A percentile compares a stretch with the other conserved stretches of the same genome.
phyloP scores from a whole-genome alignment of 345 rosid species.

The Eucalyptus paniculata region DNA sequence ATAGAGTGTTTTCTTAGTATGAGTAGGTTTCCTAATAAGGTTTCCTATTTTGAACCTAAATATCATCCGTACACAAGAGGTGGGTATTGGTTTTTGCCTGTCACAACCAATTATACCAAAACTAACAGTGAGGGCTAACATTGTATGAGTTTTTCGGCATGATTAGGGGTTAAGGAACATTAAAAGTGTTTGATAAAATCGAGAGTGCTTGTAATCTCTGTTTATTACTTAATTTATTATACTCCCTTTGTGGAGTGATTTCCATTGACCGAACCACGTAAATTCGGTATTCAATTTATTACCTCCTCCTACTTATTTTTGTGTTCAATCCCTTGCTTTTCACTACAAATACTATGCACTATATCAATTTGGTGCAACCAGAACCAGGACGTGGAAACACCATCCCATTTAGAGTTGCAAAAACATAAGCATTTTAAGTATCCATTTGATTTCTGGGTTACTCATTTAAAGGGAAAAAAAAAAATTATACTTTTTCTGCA shows the following conservation, averaged over 20 bases:
- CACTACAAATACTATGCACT: neutral
- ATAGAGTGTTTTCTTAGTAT: neutral
- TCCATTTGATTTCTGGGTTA: neutral
- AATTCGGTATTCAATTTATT: neutral
- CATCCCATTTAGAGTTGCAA: neutral
- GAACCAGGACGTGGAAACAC: neutral
- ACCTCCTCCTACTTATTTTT: neutral
- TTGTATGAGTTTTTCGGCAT: neutral
- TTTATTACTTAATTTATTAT: neutral
- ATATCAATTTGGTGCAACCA: neutral
- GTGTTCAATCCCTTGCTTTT: neutral
- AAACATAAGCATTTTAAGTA: neutral
- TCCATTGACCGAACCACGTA: rapidly evolving
- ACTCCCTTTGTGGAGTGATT: neutral
- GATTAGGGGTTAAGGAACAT: neutral
- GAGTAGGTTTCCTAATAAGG: neutral
- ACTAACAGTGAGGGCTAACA: neutral
- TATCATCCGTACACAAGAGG: neutral
- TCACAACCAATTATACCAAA: neutral
- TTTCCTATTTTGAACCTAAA: neutral
- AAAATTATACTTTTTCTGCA: neutral
- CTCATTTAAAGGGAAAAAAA: neutral
- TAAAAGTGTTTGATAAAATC: neutral
- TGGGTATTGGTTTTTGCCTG: neutral
- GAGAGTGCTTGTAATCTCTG: neutral